Percentiles rank a stretch among this genome's conserved stretches.
Evolutionary conservation across 306 rosid genomes (phyloP).

Genomic region (Pterocarpus santalinus): DNA sequence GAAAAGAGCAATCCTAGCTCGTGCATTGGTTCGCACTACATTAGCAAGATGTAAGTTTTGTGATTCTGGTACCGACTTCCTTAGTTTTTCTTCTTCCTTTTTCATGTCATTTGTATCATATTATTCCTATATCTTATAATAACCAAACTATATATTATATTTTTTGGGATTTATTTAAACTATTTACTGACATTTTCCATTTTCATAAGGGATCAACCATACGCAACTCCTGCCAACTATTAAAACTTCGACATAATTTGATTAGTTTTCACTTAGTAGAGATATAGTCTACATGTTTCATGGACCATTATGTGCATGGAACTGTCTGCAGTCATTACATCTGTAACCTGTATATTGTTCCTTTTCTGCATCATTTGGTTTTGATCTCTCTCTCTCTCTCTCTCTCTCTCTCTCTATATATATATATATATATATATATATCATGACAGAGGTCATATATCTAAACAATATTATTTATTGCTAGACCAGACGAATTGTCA

Average conservation of each 20-base stretch:
- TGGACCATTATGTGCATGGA: constrained; percentile 15
- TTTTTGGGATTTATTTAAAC: neutral
- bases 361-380: constrained; percentile 36
- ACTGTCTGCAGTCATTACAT: neutral
- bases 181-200: neutral
- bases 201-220: neutral
- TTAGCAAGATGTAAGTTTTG: constrained; percentile 81
- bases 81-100: neutral
- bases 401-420: too few species aligned
- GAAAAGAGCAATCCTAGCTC: constrained; percentile 81
- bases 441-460: constrained; percentile 36
- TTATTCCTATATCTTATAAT: constrained; percentile 12
- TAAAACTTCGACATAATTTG: constrained; percentile 17
- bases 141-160: neutral
- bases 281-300: constrained; percentile 23
- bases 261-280: constrained; percentile 18
- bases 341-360: neutral
- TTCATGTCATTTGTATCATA: constrained; percentile 13
- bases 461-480: constrained; percentile 56
- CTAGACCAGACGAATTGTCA: constrained; percentile 73
- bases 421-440: neutral
- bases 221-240: neutral
- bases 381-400: neutral
- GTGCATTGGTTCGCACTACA: constrained; percentile 86
- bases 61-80: constrained; percentile 11